Evolutionary conservation across 2,329 filamentous ascomycete species (phyloP).

Genomic region (Chrysoporthe deuterocubensis): DNA sequence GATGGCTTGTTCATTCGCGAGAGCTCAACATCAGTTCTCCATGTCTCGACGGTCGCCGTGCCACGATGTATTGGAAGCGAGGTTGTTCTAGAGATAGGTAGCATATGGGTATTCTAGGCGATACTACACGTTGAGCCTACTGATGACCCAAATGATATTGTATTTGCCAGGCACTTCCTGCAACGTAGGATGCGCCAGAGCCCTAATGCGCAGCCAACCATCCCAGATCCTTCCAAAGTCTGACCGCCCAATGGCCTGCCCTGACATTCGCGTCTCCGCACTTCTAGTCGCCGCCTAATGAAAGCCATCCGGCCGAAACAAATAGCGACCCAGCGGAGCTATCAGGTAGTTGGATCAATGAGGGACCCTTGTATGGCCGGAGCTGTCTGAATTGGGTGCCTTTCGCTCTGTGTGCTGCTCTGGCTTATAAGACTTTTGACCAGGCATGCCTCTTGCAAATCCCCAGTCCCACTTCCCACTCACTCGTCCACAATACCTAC

Average conservation of each 20-base stretch:
- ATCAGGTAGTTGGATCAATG: not conserved
- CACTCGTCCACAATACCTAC: not conserved
- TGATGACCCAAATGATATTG: not conserved
- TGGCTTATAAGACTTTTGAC: not conserved
- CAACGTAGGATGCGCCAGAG: not conserved
- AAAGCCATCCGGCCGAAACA: not conserved
- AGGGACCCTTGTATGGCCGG: not conserved
- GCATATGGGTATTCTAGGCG: not conserved
- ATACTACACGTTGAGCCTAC: not conserved
- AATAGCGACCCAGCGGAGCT: not conserved
- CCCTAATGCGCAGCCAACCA: not conserved
- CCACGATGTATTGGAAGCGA: not conserved
- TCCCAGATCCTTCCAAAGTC: not conserved
- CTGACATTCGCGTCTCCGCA: not conserved
- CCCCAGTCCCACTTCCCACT: too few relatives aligned
- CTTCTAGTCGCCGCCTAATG: not conserved
- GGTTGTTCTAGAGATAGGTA: not conserved
- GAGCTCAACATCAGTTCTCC: not conserved
- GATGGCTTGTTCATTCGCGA: not conserved
- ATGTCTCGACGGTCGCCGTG: too few relatives aligned
- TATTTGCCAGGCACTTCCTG: not conserved
- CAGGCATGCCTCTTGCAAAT: not conserved
- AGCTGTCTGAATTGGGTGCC: not conserved
- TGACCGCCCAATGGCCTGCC: constrained; percentile 6
- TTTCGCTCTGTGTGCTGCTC: not conserved